Base-by-base conservation (phyloP, 352 stramenopile genomes). In the Globisporangium cystogenes region DNA sequence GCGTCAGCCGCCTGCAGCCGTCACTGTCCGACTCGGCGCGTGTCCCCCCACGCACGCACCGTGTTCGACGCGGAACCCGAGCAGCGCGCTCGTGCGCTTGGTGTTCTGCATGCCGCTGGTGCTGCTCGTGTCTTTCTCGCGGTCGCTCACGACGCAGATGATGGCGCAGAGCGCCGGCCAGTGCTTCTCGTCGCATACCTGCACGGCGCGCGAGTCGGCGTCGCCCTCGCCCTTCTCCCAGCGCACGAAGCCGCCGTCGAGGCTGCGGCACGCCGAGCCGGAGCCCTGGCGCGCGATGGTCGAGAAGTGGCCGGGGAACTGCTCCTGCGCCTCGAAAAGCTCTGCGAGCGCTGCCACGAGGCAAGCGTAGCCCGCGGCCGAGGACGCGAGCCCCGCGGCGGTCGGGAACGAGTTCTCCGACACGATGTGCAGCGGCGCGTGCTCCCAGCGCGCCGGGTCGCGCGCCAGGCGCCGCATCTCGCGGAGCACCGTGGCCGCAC, bases 321-420 rank as follows among this genome's bases (percentile, higher is more conserved):
- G 64, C 60, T 99, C 86, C 20, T 91, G 53, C 8, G 87, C 82
- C 12, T 82, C 60, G 51, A 96, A 98, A 27, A 98, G 74, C 65
- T 97, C 64, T 0, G 92, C 79, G 47, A 99, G 68, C 14, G 91
- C 78, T 21, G 85, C 78, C 7, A 98, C 96, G 15, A 98, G 80
- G 64, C 86, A 96, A 24, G 92, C 90, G 53, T 98, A 99, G n/a
- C 97, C 97, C 1, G 97, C 96, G 5, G 97, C 97, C 31, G 92
- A 98, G 11, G 93, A 99, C 47, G 97, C 97, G 39, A 99, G 86
- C 15, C 97, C 97, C 1, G 96, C 96, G 7, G 96, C 96, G 4
- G 96, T 99, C 4, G 97, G 97, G 69, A 99, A 99, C 58, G 91
- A 99, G 69, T 99, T 99, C 55, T 93, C 89, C 29, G 86, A 97